These are phyloP conservation scores for Phellinidium pouzarii DNA, from an alignment of 1,284 basidiomycete species.

Conservation along the genomic window DNA sequence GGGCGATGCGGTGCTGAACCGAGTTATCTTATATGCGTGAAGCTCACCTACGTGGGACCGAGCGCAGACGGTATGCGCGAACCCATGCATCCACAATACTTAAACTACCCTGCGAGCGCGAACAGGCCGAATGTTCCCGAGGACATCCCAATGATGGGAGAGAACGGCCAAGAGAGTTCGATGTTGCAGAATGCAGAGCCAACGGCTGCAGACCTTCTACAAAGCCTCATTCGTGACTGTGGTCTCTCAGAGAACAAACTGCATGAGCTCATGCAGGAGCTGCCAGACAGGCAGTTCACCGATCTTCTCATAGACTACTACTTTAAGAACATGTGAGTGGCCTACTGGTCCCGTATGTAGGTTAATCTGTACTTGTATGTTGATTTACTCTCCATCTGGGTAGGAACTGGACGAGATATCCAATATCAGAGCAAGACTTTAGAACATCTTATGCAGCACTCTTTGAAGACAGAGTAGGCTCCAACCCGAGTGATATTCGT, in stretches of 20 bases:
- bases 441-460: slow-evolving; percentile 75
- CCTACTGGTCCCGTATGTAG: background rate
- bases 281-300: slow-evolving; percentile 70
- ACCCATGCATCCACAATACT: background rate
- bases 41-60: slow-evolving; percentile 17
- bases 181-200: slow-evolving; percentile 52
- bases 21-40: background rate
- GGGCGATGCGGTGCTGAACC: background rate
- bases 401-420: slow-evolving; percentile 94
- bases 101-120: slow-evolving; percentile 2
- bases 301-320: slow-evolving; percentile 74
- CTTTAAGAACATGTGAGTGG: slow-evolving; percentile 63
- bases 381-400: slow-evolving; percentile 13
- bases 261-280: slow-evolving; percentile 80
- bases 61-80: slow-evolving; percentile 6
- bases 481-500: slow-evolving; percentile 78
- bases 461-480: slow-evolving; percentile 63
- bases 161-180: slow-evolving; percentile 26
- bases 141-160: slow-evolving; percentile 19
- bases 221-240: slow-evolving; percentile 82
- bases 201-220: slow-evolving; percentile 70
- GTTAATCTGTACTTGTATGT: slow-evolving; percentile 4
- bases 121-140: slow-evolving; percentile 4
- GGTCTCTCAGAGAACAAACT: slow-evolving; percentile 86
- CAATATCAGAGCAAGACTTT: slow-evolving; percentile 84